Base-by-base conservation (phyloP, 78 protist genomes). In the Emiliania huxleyi region DNA sequence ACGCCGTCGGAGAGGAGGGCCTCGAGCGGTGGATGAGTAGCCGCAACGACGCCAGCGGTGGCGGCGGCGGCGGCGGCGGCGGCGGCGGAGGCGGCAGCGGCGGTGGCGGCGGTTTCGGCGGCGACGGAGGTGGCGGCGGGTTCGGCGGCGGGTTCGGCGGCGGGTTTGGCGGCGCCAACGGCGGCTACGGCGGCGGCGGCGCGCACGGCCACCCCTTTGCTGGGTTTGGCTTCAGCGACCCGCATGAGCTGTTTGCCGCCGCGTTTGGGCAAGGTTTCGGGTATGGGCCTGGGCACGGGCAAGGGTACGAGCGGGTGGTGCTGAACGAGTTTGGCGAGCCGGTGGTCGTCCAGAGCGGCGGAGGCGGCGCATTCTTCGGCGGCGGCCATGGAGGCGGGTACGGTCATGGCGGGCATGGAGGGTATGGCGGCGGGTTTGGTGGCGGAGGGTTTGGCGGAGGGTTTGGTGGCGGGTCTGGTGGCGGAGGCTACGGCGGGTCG, bases 1-100 rank as follows among this genome's bases (percentile, higher is more conserved):
- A 98, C 84, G 91, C 87, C 81, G 90, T 94, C 90, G 99, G 99
- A 40, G 97, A 94, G 90, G 97, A 96, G 75, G 99, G 98, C 37
- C 94, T 97, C 19, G 79, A 52, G 29, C 8, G n/a, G n/a, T n/a
- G n/a, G n/a, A n/a, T n/a, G n/a, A n/a, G n/a, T n/a, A n/a, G 62
- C 19, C 62, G 62, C 23, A 0, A 21, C 19, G 62, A 49, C 26
- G 62, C 62, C 62, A 23, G 62, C 62, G 62, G 26, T 15, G 26
- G 26, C 62, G n/a, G n/a, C n/a, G n/a, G n/a, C n/a, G n/a, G n/a
- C n/a, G n/a, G n/a, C n/a, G n/a, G n/a, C n/a, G n/a, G n/a, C n/a
- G n/a, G n/a, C n/a, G n/a, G n/a, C n/a, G n/a, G n/a, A n/a, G n/a
- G n/a, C n/a, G n/a, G n/a, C n/a, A n/a, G n/a, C n/a, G n/a, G n/a